Percentiles rank a stretch among this genome's conserved stretches.
Conservation (phyloP, 371 early-diverging fungal species). For the Syncephalastrum monosporum region DNA sequence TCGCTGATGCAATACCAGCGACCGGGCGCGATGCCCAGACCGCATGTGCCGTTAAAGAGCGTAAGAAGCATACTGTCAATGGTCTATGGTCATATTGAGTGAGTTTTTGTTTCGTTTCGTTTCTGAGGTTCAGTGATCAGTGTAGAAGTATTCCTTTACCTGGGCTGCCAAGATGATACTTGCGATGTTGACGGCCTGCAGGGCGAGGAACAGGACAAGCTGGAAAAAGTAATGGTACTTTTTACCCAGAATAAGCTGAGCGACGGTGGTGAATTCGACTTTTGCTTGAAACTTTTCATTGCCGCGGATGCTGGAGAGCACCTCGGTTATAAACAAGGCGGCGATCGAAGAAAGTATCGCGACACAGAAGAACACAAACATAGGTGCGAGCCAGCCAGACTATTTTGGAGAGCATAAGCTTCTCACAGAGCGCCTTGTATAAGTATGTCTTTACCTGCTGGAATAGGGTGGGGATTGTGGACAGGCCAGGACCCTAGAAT, state of each 20-base stretch:
- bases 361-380: slow-evolving; percentile 44
- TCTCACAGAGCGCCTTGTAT: neutral
- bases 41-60: slow-evolving; percentile 44
- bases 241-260: slow-evolving; percentile 54
- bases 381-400: slow-evolving; percentile 47
- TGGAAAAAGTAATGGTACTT: slow-evolving; percentile 56
- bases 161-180: slow-evolving; percentile 64
- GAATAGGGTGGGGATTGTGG: slow-evolving; percentile 44
- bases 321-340: slow-evolving; percentile 75
- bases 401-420: slow-evolving; percentile 1
- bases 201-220: slow-evolving; percentile 49
- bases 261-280: slow-evolving; percentile 59
- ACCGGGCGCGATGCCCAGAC: slow-evolving; percentile 36
- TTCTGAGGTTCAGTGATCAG: neutral
- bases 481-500: slow-evolving; percentile 39
- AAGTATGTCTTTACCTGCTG: slow-evolving; percentile 31
- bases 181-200: slow-evolving; percentile 61
- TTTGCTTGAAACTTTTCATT: slow-evolving; percentile 67
- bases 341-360: slow-evolving; percentile 50
- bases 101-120: neutral
- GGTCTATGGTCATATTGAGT: slow-evolving; percentile 19
- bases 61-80: slow-evolving; percentile 43
- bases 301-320: slow-evolving; percentile 75
- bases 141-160: slow-evolving; percentile 16
- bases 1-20: slow-evolving; percentile 39